These are phyloP conservation scores for Rhodofomes roseus DNA, from an alignment of 1,284 basidiomycete genomes.

Conservation along the genomic window DNA sequence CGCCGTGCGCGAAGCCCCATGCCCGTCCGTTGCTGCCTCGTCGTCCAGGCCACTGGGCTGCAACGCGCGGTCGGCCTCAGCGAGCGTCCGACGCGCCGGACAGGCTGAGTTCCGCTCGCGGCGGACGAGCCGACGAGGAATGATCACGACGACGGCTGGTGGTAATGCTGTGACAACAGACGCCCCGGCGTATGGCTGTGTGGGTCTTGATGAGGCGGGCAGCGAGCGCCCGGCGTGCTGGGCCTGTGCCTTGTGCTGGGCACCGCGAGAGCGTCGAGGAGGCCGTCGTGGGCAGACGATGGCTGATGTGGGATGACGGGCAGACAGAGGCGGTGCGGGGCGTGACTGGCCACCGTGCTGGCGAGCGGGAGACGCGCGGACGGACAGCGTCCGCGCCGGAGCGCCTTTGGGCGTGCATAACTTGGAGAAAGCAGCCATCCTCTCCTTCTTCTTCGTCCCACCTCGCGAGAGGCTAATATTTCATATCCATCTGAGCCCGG, in stretches of 20 bases:
- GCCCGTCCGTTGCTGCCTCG: background rate
- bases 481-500: background rate
- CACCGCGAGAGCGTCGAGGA: background rate
- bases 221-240: background rate
- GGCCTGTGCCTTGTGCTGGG: background rate
- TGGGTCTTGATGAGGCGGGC: background rate
- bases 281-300: background rate
- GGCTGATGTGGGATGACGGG: background rate
- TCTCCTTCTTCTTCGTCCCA: background rate
- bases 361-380: background rate
- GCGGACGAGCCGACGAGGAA: background rate
- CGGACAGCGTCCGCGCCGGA: slow-evolving; percentile 1
- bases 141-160: background rate
- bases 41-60: background rate
- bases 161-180: background rate
- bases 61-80: background rate
- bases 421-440: background rate
- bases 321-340: background rate
- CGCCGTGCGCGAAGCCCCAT: background rate
- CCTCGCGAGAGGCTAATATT: slow-evolving; percentile 3
- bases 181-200: slow-evolving; percentile 1
- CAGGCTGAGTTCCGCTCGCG: background rate
- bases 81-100: background rate
- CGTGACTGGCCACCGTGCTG: background rate
- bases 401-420: background rate